Evolutionary conservation across 768 basidiomycete genomes (phyloP), one percentile per base, ranked within the genome.

Genomic region (Tricholoma terreum): DNA sequence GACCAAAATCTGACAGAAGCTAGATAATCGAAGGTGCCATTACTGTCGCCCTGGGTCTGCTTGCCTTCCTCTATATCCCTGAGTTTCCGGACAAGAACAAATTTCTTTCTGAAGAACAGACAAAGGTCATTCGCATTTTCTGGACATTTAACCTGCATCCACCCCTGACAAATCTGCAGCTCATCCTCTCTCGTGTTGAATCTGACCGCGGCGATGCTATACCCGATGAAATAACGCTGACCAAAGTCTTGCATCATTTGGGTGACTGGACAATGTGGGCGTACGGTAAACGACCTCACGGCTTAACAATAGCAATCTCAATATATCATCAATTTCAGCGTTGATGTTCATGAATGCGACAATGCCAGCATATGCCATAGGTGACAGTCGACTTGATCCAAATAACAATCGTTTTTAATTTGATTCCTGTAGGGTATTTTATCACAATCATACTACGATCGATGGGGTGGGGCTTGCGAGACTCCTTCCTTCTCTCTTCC

Each of bases 401-500:
- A 43, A 21, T 51, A 30, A 33, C 11, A 3, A 19, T 24, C 53
- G 49, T 24, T 33, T 30, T 19, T 57, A 4, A 46, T 24, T 36
- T 11, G 3, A 31, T 30, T 7, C 46, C 9, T 58, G 42, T 15
- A 54, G 56, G 24, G 38, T 77, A 72, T 58, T 81, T 81, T 55
- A 60, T 81, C 22, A 76, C 80, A 6, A 73, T 77, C 55, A 80
- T 82, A 40, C 67, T 82, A 43, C 69, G 73, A n/a, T 76, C 77
- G 2, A 76, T 82, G 75, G 79, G 80, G 8, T 81, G 80, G 80
- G 74, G 71, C 49, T 59, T 74, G 30, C 64, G 65, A 15, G 66
- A 74, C 24, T 77, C 79, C 9, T 62, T 80, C 46, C 68, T 81
- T 36, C 67, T 75, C 17, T 71, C 69, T 11, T 71, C 75, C 8